Conservation (phyloP, 345 rosid species). For the Hirschfeldia incana region DNA sequence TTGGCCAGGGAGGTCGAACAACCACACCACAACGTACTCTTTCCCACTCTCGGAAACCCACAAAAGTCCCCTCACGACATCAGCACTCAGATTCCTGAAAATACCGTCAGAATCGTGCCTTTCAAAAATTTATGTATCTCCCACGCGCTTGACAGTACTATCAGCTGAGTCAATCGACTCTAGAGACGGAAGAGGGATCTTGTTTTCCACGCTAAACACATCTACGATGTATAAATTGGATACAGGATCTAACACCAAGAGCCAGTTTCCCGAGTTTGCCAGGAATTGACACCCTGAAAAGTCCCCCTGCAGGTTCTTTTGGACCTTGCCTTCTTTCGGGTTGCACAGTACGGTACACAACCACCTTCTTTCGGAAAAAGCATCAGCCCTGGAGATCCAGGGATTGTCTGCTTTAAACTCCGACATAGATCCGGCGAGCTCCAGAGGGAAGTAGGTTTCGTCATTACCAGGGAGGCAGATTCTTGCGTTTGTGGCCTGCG, state of each 20-base stretch:
- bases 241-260: not conserved
- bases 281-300: not conserved
- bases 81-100: not conserved
- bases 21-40: not conserved
- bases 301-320: not conserved
- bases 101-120: not conserved
- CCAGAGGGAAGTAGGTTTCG: too few relatives aligned
- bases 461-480: not conserved
- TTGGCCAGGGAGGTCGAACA: not conserved
- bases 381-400: not conserved
- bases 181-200: not conserved
- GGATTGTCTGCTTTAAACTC: not conserved
- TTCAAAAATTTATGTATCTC: not conserved
- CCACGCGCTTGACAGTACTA: not conserved
- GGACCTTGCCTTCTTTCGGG: not conserved
- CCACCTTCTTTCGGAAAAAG: not conserved
- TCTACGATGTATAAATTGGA: not conserved
- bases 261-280: not conserved
- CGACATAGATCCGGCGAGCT: too few relatives aligned
- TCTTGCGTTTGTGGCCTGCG: not conserved
- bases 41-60: not conserved
- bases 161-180: not conserved
- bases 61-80: not conserved
- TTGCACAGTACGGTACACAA: not conserved
- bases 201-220: not conserved